phyloP scores from a whole-genome alignment of 805 yeast species.

The Candida xyloterini region DNA sequence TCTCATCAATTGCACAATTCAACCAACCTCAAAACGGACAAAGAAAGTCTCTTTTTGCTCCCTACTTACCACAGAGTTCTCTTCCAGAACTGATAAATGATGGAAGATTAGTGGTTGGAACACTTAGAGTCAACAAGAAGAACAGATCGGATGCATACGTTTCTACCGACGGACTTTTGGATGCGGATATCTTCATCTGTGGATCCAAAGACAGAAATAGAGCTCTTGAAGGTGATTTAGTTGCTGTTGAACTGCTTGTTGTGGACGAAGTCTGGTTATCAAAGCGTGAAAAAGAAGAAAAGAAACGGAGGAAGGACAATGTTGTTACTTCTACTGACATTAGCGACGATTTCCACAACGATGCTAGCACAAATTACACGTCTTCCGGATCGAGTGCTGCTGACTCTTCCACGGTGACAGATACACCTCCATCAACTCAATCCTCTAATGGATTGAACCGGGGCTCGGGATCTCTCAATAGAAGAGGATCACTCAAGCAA shows the following conservation, averaged over 20 bases:
- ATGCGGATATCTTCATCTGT: conserved; percentile 95
- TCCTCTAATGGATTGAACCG: conserved; percentile 22
- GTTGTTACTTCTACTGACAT: conserved; percentile 36
- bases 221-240: conserved; percentile 94
- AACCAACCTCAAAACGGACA: conserved; percentile 37
- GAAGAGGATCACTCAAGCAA: conserved; percentile 90
- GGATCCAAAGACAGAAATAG: conserved; percentile 98
- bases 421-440: conserved; percentile 35
- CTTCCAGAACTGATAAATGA: conserved; percentile 86
- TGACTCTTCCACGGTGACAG: conserved; percentile 33
- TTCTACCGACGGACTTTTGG: conserved; percentile 92
- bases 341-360: conserved; percentile 73
- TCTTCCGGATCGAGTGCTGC: conserved; percentile 23
- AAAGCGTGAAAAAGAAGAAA: conserved; percentile 94
- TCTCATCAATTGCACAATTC: conserved; percentile 46
- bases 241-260: conserved; percentile 88
- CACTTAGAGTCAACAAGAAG: conserved; percentile 89
- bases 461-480: conserved; percentile 42
- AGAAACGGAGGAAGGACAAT: conserved; percentile 68
- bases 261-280: conserved; percentile 98
- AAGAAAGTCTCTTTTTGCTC: conserved; percentile 87
- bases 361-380: conserved; percentile 59
- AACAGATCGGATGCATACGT: conserved; percentile 98
- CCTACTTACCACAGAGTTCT: conserved; percentile 90
- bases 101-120: conserved; percentile 90